Conservation (phyloP, 805 yeast species). For the Kregervanrija delftensis region DNA sequence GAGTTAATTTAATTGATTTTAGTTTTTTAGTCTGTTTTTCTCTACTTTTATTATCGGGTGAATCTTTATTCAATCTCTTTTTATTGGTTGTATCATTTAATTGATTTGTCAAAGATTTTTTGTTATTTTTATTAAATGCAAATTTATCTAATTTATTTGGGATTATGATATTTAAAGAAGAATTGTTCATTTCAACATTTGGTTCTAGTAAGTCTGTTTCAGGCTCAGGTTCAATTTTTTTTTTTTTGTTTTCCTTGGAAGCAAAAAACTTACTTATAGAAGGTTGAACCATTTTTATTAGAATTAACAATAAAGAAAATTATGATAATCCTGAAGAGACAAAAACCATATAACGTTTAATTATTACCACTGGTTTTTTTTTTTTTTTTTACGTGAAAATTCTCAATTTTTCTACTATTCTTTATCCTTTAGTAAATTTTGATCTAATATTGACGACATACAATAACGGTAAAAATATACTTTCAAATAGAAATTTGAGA, state of each 20-base stretch:
- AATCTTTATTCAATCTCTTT: too few species aligned
- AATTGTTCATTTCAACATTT: too few species aligned
- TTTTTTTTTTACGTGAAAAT: background rate
- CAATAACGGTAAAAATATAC: background rate
- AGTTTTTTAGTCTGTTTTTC: conserved; percentile 1
- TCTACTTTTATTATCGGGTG: background rate
- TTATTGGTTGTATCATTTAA: too few species aligned
- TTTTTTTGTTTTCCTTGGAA: background rate
- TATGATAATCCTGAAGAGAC: too few species aligned
- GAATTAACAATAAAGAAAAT: background rate
- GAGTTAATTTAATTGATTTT: conserved; percentile 43
- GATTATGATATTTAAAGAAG: too few species aligned
- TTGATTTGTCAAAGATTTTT: background rate
- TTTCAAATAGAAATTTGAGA: conserved; percentile 9
- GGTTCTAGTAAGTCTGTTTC: background rate
- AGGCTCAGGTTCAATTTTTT: background rate
- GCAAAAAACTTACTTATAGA: conserved; percentile 18
- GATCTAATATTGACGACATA: background rate
- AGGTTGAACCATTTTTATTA: conserved; percentile 16
- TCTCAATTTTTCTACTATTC: too few species aligned
- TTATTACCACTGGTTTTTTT: background rate
- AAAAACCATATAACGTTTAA: too few species aligned
- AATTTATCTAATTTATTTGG: background rate
- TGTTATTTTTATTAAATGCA: background rate
- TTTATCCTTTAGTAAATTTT: background rate